These are phyloP conservation scores for Allomyces macrogynus DNA, from an alignment of 192 early-diverging fungal genomes.

Conservation along the genomic window DNA sequence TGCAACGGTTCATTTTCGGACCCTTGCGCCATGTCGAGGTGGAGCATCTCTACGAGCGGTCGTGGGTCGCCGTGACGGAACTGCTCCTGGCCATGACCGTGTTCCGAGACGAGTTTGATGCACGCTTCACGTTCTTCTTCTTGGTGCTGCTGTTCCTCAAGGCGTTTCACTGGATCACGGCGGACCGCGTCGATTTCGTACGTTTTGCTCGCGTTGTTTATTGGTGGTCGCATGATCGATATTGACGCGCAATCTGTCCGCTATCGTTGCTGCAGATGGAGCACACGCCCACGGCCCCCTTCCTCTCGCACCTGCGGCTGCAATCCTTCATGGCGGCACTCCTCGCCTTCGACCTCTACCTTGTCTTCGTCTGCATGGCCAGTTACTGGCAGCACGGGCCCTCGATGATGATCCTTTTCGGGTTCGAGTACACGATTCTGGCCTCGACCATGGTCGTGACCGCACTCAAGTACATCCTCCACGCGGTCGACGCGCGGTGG, in stretches of 20 bases:
- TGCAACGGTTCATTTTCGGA: slow-evolving; percentile 23
- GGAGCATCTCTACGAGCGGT: slow-evolving; percentile 86
- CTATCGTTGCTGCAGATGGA: slow-evolving; percentile 56
- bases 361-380: slow-evolving; percentile 48
- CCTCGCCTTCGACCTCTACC: slow-evolving; percentile 43
- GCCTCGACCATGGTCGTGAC: slow-evolving; percentile 52
- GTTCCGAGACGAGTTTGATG: slow-evolving; percentile 86
- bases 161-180: slow-evolving; percentile 89
- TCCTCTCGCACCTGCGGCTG: slow-evolving; percentile 53
- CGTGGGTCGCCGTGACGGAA: slow-evolving; percentile 95
- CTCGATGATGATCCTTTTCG: slow-evolving; percentile 94
- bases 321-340: slow-evolving; percentile 41
- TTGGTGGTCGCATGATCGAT: neutral
- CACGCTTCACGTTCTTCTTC: slow-evolving; percentile 63
- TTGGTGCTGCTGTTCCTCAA: slow-evolving; percentile 76
- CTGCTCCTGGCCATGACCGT: slow-evolving; percentile 90
- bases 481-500: slow-evolving; percentile 61
- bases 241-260: neutral
- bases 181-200: slow-evolving; percentile 76
- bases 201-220: slow-evolving; percentile 5
- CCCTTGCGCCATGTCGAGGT: slow-evolving; percentile 1
- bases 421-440: slow-evolving; percentile 90
- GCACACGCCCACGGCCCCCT: slow-evolving; percentile 41
- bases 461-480: slow-evolving; percentile 65
- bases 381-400: slow-evolving; percentile 42